phyloP scores from a whole-genome alignment of 2,329 filamentous ascomycete species.

The Cordyceps javanica region DNA sequence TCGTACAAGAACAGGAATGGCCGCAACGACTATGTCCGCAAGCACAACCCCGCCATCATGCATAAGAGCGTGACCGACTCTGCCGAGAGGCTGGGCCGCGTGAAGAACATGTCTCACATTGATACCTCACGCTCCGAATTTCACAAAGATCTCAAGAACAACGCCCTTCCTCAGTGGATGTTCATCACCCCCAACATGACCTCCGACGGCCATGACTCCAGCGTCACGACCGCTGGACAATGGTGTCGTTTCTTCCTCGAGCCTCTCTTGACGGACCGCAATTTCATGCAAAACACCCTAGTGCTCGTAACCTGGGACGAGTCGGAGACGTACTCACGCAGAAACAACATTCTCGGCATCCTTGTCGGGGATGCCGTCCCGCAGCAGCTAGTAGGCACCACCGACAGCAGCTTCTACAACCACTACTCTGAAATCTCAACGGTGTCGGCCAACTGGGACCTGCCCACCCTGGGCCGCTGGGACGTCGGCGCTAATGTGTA shows the following conservation, averaged over 20 bases:
- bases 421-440: slow-evolving; percentile 65
- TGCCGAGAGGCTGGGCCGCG: slow-evolving; percentile 53
- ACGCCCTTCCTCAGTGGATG: slow-evolving; percentile 64
- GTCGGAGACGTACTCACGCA: slow-evolving; percentile 58
- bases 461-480: slow-evolving; percentile 63
- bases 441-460: slow-evolving; percentile 62
- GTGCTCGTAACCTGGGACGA: slow-evolving; percentile 77
- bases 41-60: slow-evolving; percentile 65
- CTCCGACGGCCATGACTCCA: slow-evolving; percentile 70
- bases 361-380: slow-evolving; percentile 70
- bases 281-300: slow-evolving; percentile 71
- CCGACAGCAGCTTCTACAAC: slow-evolving; percentile 63
- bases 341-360: slow-evolving; percentile 65
- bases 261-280: slow-evolving; percentile 60
- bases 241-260: slow-evolving; percentile 65
- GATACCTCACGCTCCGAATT: slow-evolving; percentile 47
- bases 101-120: slow-evolving; percentile 60
- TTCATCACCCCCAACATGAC: slow-evolving; percentile 73
- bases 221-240: slow-evolving; percentile 59
- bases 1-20: slow-evolving; percentile 58
- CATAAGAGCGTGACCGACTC: slow-evolving; percentile 59
- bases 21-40: slow-evolving; percentile 73
- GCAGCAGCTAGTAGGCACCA: slow-evolving; percentile 54
- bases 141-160: slow-evolving; percentile 55
- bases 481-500: slow-evolving; percentile 68